Base-by-base conservation (phyloP, 108 stramenopile genomes). In the Licmophora abbreviata region DNA sequence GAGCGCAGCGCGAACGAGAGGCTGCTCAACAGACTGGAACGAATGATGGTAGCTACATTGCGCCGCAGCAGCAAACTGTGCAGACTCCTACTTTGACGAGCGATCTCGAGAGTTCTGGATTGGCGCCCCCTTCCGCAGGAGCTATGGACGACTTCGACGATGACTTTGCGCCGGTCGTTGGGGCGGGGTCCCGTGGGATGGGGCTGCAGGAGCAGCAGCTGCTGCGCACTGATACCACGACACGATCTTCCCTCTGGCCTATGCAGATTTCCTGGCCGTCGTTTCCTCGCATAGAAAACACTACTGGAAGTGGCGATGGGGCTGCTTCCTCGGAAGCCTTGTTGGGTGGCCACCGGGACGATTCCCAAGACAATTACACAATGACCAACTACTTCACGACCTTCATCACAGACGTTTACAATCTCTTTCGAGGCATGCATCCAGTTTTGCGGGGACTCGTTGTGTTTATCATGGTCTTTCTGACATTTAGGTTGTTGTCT, bases 1-100 rank as follows among this genome's bases (percentile, higher is more conserved):
- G 47, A 4, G 58, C 54, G 9, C 69, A 71, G 36, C 57, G 69
- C 21, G 56, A 59, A 36, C 48, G 61, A 43, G 69, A 71, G 33
- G 53, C 52, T 9, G 29, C 42, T 4, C 27, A 7, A 37, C 8
- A 28, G 12, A 24, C 46, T 21, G 52, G 21, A n/a, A 14, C 12
- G 1, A 25, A 15, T 20, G 12, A 7, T 25, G 25, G 15, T 50
- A 17, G 25, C 25, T 21, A 36, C 22, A 22, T 8, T 38, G 29
- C 51, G n/a, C 20, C 20, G 12, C 12, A 20, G 36, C 18, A 15
- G 18, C 33, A 30, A 12, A 30, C 52, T 37, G 24, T 54, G 4
- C 21, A 38, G 4, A 4, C 21, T 31, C 18, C 33, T 12, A 35
- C 34, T 9, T 18, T 18, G 15, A 3, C 38, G 20, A 20, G 3